Conservation (phyloP, 2,329 filamentous ascomycete species). For the Lecanoromycetidae sp. region DNA sequence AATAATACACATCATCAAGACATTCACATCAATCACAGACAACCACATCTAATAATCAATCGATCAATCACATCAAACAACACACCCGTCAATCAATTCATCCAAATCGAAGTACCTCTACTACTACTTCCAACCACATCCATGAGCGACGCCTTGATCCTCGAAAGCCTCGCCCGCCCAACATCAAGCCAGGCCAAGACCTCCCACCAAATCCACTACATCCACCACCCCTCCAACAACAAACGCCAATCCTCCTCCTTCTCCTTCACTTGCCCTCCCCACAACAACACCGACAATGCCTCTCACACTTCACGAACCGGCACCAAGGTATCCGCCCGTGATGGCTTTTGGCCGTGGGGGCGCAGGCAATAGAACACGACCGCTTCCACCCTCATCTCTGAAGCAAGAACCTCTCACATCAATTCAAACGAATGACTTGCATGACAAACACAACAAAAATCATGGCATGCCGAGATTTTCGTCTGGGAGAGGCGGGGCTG, state of each 20-base stretch:
- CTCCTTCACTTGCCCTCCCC: slow-evolving; percentile 10
- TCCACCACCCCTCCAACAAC: neutral
- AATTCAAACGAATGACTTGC: neutral
- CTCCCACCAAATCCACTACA: slow-evolving; percentile 2
- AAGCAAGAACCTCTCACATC: slow-evolving; percentile 18
- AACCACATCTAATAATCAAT: neutral
- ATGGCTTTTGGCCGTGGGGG: slow-evolving; percentile 42
- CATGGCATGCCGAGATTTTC: slow-evolving; percentile 29
- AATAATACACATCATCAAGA: neutral
- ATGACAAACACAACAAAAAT: slow-evolving; percentile 16
- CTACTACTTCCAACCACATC: neutral
- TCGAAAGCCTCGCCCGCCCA: neutral
- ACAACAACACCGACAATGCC: slow-evolving; percentile 7
- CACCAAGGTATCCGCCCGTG: slow-evolving; percentile 33
- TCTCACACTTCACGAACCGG: slow-evolving; percentile 46
- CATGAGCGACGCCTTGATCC: neutral
- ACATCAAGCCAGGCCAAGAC: neutral
- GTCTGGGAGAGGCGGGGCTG: slow-evolving; percentile 43
- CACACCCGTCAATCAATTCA: slow-evolving; percentile 18
- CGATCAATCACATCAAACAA: neutral
- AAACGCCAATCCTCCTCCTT: slow-evolving; percentile 15
- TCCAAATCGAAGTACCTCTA: neutral
- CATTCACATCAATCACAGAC: neutral
- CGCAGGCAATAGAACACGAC: slow-evolving; percentile 45
- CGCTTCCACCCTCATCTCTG: slow-evolving; percentile 32